phyloP scores from a whole-genome alignment of 495 filamentous ascomycete genomes.

The Talaromyces thailandensis region DNA sequence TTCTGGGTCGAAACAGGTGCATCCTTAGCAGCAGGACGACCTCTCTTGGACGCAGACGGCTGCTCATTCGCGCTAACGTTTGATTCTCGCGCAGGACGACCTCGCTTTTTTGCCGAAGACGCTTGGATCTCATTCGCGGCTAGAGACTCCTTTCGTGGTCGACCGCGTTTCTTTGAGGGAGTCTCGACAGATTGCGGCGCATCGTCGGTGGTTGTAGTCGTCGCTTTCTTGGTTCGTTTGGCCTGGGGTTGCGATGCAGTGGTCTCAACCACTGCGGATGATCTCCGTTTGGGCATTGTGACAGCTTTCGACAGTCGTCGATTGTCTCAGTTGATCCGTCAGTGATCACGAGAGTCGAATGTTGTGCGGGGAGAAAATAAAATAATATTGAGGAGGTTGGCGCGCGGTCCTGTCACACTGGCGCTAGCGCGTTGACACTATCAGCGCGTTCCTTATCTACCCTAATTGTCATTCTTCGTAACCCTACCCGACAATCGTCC shows the following conservation, averaged over 20 bases:
- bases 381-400: background rate
- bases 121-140: background rate
- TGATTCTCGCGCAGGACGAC: background rate
- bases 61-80: background rate
- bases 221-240: background rate
- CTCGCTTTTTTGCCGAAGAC: background rate
- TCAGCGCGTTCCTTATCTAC: background rate
- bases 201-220: background rate
- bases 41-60: background rate
- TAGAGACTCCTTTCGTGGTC: background rate
- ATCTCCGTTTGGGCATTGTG: background rate
- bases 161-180: background rate
- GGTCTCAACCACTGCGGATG: background rate
- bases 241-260: background rate
- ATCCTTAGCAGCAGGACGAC: background rate
- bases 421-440: background rate
- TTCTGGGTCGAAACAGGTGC: background rate
- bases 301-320: background rate
- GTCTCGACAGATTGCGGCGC: background rate
- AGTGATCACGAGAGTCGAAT: background rate
- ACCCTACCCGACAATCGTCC: no score
- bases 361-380: background rate
- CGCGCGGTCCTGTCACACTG: background rate
- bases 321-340: background rate
- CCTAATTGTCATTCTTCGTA: no score